These are phyloP conservation scores for Cryptosporidium bovis DNA, from an alignment of 169 alveolate species.

Conservation along the genomic window DNA sequence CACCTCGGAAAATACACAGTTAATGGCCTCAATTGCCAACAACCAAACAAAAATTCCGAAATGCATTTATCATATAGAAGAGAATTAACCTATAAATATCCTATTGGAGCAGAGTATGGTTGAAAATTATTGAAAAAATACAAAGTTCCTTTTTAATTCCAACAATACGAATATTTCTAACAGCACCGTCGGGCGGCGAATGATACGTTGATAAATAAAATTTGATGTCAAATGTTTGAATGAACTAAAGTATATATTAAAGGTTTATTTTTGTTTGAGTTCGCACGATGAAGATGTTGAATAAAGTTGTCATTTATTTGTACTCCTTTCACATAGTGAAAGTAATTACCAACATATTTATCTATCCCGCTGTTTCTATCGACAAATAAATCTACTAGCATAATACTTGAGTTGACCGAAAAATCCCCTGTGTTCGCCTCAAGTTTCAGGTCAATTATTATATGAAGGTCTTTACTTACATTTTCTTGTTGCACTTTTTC, in stretches of 20 bases:
- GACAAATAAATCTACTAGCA: slow-evolving; percentile 29
- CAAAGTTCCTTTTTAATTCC: background rate
- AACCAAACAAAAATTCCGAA: too few relatives aligned
- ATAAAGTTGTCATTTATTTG: slow-evolving; percentile 3
- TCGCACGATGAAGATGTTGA: background rate
- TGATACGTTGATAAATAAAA: background rate
- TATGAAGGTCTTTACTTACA: background rate
- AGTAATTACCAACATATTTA: slow-evolving; percentile 6
- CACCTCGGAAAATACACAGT: too few relatives aligned
- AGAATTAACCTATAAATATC: too few relatives aligned
- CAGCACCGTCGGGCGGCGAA: slow-evolving; percentile 22
- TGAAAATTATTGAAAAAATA: too few relatives aligned
- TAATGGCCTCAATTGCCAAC: too few relatives aligned
- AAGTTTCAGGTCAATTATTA: slow-evolving; percentile 18
- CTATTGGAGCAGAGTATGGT: too few relatives aligned
- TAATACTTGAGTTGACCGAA: slow-evolving; percentile 24
- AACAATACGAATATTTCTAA: slow-evolving; percentile 3
- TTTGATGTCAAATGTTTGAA: slow-evolving; percentile 10
- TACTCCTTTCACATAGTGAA: slow-evolving; percentile 4
- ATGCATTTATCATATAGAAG: too few relatives aligned
- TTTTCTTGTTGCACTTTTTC: too few relatives aligned
- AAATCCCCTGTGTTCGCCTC: slow-evolving; percentile 16
- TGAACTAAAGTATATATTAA: slow-evolving; percentile 51
- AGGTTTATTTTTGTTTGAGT: slow-evolving; percentile 1
- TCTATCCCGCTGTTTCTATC: slow-evolving; percentile 14